phyloP scores from a whole-genome alignment of 1,284 basidiomycete species.

The Tilletia walkeri region DNA sequence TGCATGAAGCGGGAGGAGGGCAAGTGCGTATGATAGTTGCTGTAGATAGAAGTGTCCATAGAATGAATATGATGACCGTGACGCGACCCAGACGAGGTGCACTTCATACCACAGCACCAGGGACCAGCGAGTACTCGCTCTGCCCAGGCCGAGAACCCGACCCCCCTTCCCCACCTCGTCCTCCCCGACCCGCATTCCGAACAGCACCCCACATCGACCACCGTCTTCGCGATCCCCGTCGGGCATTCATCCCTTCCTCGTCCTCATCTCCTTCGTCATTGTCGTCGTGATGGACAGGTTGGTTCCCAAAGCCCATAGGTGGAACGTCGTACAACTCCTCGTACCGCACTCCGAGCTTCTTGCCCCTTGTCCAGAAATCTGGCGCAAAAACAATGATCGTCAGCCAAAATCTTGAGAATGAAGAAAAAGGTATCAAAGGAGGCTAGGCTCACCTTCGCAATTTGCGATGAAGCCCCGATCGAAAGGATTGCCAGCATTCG shows the following conservation, averaged over 20 bases:
- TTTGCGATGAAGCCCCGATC: constrained; percentile 79
- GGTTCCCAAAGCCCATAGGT: constrained; percentile 20
- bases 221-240: not conserved
- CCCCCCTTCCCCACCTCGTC: too few relatives aligned
- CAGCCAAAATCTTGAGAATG: not conserved
- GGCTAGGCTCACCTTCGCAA: constrained; percentile 61
- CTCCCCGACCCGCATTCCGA: not conserved
- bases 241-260: not conserved
- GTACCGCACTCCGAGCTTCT: constrained; percentile 84
- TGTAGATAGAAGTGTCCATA: too few relatives aligned
- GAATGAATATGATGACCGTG: too few relatives aligned
- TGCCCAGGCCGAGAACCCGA: too few relatives aligned
- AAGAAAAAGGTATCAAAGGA: too few relatives aligned
- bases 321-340: constrained; percentile 78
- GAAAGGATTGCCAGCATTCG: constrained; percentile 83
- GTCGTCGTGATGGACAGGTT: not conserved
- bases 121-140: too few relatives aligned
- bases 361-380: constrained; percentile 89
- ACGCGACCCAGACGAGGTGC: too few relatives aligned
- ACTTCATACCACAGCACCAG: too few relatives aligned
- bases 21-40: too few relatives aligned
- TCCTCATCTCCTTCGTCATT: not conserved
- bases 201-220: constrained; percentile 13
- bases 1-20: too few relatives aligned
- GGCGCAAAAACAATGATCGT: constrained; percentile 46